Percentiles rank a stretch among this genome's conserved stretches.
phyloP scores from a whole-genome alignment of 495 filamentous ascomycete species.

The Podospora fimiseda region DNA sequence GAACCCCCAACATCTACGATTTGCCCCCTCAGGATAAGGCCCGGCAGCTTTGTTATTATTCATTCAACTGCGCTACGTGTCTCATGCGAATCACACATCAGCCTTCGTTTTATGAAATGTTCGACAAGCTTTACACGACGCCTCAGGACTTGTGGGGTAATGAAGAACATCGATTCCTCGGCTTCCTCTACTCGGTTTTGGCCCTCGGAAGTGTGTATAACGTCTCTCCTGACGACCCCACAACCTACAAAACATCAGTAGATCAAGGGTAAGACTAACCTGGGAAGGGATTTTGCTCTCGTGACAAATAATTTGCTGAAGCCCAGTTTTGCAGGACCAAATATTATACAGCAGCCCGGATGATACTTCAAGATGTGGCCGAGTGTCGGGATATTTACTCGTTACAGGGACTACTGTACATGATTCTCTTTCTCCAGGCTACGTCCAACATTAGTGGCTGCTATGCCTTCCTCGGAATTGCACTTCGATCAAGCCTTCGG shows the following conservation, averaged over 20 bases:
- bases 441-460: conserved; percentile 88
- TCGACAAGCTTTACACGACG: conserved; percentile 74
- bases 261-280: conserved; percentile 20
- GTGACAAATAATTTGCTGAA: too few relatives aligned
- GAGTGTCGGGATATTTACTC: conserved; percentile 83
- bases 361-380: conserved; percentile 76
- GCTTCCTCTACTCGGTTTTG: conserved; percentile 75
- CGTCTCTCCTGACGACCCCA: neutral
- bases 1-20: conserved; percentile 48
- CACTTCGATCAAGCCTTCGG: conserved; percentile 73
- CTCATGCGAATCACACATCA: conserved; percentile 83
- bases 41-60: conserved; percentile 62
- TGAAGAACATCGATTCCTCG: conserved; percentile 74
- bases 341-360: conserved; percentile 73
- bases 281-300: conserved; percentile 60
- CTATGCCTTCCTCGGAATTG: conserved; percentile 89
- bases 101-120: conserved; percentile 70
- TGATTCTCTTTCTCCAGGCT: conserved; percentile 88
- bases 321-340: conserved; percentile 53
- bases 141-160: conserved; percentile 61
- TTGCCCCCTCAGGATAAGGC: conserved; percentile 67
- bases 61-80: conserved; percentile 76
- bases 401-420: conserved; percentile 81
- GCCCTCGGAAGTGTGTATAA: conserved; percentile 80
- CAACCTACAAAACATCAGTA: conserved; percentile 40